Percentiles rank a stretch among this genome's conserved stretches.
These are phyloP conservation scores for Lactarius hatsudake DNA, from an alignment of 768 basidiomycete genomes.

Conservation along the genomic window DNA sequence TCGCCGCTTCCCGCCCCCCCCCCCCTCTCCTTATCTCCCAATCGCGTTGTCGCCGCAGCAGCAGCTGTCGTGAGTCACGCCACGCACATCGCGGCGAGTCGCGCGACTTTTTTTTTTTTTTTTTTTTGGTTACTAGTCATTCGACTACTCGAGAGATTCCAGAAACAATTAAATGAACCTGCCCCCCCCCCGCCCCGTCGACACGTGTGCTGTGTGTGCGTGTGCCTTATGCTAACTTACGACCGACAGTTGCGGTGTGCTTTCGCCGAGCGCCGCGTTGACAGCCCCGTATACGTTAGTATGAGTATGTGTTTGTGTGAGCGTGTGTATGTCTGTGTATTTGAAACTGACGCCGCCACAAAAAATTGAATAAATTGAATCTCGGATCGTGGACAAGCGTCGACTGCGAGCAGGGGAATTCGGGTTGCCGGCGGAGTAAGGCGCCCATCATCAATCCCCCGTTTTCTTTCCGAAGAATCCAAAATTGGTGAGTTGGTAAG, in stretches of 20 bases:
- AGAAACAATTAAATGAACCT: not conserved
- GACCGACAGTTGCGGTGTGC: not conserved
- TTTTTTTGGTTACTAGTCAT: not conserved
- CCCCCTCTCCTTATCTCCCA: conserved; percentile 8
- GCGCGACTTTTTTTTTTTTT: not conserved
- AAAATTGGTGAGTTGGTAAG: too few relatives aligned
- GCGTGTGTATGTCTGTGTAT: not conserved
- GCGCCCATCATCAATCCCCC: not conserved
- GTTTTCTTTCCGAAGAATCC: not conserved
- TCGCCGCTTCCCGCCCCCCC: not conserved
- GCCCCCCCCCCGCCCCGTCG: not conserved
- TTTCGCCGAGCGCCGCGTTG: not conserved
- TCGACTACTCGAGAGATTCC: not conserved
- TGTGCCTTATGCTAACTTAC: not conserved
- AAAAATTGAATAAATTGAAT: not conserved
- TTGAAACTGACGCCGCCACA: not conserved
- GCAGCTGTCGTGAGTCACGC: not conserved
- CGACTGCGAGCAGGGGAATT: not conserved
- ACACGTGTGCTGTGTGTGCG: not conserved
- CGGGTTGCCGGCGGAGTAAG: not conserved
- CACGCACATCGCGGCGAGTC: not conserved
- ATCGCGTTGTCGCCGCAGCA: conserved; percentile 13
- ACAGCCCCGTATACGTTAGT: not conserved
- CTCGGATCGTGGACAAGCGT: not conserved
- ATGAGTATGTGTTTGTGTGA: not conserved